Base-by-base conservation (phyloP, 148 eudicot species). In the Diospyros kaki region DNA sequence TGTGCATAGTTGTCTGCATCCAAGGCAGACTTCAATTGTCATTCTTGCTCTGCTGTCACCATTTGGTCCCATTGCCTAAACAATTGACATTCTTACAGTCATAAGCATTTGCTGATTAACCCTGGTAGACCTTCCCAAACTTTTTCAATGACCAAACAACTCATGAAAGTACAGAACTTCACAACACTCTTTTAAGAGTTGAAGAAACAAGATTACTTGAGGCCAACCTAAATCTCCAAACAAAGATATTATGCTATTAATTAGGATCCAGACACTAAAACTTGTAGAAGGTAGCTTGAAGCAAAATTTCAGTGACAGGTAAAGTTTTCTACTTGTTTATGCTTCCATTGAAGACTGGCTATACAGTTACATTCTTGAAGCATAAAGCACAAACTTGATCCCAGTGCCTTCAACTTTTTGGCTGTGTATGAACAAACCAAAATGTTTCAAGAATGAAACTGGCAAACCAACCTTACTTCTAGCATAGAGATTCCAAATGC, bases 131-230 rank as follows among this genome's bases (percentile, higher is more conserved):
- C 64, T 15, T 71, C 58, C 43, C 52, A 71, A 43, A 15, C 64
- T 8, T 58, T 71, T 2, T 40, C 13, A 28, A 55, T 59, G n/a
- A 46, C 55, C 38, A 15, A 1, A 10, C 28, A 51, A 51, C 44
- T 67, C 8, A 51, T 18, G 58, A 68, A 51, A 44, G 43, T 66
- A 40, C 14, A 9, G 28, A 28, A 28, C 28, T 28, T 28, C 28
- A 28, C 28, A 28, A 28, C 28, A 28, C 28, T 28, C 28, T 28
- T 28, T 28, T 28, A 28, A 28, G 28, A 51, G 18, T 38, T 9
- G 55, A 40, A 68, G 72, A 68, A 68, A 51, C 42, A 68, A 68
- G 15, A 50, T 17, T 15, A 8, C 71, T 56, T 51, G 6, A 48
- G 55, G 48, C 54, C 8, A 10, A 51, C 71, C 53, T 50, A 55